A percentile compares a stretch with the other conserved stretches of the same genome.
These are phyloP conservation scores for Taiwanofungus camphoratus DNA, from an alignment of 1,284 basidiomycete genomes.

Conservation along the genomic window DNA sequence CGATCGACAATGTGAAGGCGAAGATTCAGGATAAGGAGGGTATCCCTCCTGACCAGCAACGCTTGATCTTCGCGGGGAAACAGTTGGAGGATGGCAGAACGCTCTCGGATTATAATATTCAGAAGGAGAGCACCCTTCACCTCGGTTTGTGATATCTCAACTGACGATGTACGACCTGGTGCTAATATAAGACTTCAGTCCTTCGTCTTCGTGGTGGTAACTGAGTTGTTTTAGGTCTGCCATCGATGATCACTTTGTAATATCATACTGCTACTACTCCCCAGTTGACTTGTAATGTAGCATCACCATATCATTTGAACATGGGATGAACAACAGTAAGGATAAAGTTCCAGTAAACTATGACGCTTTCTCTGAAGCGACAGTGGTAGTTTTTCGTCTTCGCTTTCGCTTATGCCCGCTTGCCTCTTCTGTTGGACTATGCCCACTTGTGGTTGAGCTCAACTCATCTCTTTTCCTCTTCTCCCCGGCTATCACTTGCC, in stretches of 20 bases:
- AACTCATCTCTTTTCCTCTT: conserved; percentile 22
- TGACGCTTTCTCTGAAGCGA: background rate
- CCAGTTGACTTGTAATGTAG: background rate
- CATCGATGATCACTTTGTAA: background rate
- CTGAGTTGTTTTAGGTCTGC: conserved; percentile 17
- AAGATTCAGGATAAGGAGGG: conserved; percentile 79
- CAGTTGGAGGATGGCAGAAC: conserved; percentile 68
- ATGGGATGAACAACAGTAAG: too few species aligned
- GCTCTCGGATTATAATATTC: conserved; percentile 34
- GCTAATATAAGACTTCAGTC: conserved; percentile 41
- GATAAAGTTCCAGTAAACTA: background rate
- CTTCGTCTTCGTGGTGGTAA: conserved; percentile 74
- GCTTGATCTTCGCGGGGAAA: conserved; percentile 74
- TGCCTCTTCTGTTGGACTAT: conserved; percentile 2
- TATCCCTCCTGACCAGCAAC: conserved; percentile 68
- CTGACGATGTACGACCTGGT: background rate
- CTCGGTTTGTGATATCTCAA: conserved; percentile 13
- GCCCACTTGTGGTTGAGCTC: background rate
- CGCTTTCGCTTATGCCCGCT: conserved; percentile 31
- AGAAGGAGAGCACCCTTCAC: conserved; percentile 28
- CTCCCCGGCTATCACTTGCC: conserved; percentile 9
- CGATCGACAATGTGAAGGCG: conserved; percentile 69
- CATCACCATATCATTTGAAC: too few species aligned
- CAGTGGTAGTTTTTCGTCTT: conserved; percentile 21
- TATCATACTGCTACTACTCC: background rate